Evolutionary conservation across 495 filamentous ascomycete genomes (phyloP), one percentile per base, ranked within the genome.

Genomic region (Xylaria scruposa): DNA sequence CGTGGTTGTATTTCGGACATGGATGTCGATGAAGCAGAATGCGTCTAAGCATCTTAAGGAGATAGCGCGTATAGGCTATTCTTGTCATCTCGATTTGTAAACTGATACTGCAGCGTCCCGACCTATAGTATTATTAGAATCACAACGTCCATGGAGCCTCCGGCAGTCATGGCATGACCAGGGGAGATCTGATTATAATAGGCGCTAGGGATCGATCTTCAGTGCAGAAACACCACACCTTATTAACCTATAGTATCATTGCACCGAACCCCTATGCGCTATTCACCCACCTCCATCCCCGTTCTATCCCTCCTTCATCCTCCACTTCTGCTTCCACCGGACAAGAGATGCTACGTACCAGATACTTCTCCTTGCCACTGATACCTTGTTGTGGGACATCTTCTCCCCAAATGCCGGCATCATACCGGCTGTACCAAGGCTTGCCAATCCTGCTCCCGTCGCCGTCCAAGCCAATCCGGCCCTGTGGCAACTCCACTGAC

Each of bases 1-100:
- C 9, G 5, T 51, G 26, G 33, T 42, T 54, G 17, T 54, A 7
- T 51, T 54, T n/a, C 36, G 33, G 29, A 2, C 10, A 40, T 42
- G 49, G 66, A 58, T 68, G 51, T 56, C 36, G 21, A 40, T 1
- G 12, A 58, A 68, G 53, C 26, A 4, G 8, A 44, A 68, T 59
- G 26, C 36, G 21, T 59, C 53, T 58, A 31, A n/a, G 40, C 49
- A 24, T 36, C 51, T 58, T 33, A 33, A 1, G 21, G n/a, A 62
- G 59, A 42, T 21, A 26, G 59, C n/a, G 21, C 9, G 59, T 21
- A 62, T 60, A 1, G 26, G 42, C 8, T 36, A 26, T 44, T 42
- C 26, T 40, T 56, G 24, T 24, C 24, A 3, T 24, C 38, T 42
- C 12, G n/a, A 26, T 40, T 40, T 62, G 36, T 2, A 62, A 24